These are phyloP conservation scores for Podaxis sp. DNA, from an alignment of 768 basidiomycete genomes.

Conservation along the genomic window DNA sequence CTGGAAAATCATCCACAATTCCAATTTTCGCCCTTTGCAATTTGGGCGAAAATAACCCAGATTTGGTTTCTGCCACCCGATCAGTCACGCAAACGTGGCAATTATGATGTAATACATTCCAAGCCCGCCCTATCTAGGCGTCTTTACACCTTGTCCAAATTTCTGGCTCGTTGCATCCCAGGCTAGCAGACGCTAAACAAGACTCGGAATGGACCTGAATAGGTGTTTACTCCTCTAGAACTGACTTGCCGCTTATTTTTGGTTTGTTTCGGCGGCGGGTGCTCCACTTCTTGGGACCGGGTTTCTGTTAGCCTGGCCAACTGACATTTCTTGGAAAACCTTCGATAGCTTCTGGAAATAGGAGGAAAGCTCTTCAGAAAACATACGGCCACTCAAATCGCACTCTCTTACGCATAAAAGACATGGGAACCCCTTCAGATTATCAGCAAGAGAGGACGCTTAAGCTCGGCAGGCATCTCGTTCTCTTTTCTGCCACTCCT, in stretches of 20 bases:
- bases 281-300: background rate
- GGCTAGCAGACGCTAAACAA: background rate
- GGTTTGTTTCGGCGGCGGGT: background rate
- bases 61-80: background rate
- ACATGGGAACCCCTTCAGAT: background rate
- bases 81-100: background rate
- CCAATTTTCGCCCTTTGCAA: background rate
- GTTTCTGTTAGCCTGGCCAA: background rate
- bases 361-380: background rate
- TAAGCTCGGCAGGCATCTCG: background rate
- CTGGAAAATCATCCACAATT: constrained; percentile 8
- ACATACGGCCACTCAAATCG: background rate
- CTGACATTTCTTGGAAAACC: background rate
- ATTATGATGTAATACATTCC: background rate
- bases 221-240: background rate
- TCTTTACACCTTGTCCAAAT: too few relatives aligned
- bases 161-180: background rate
- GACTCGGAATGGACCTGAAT: background rate
- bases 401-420: background rate
- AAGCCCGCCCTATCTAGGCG: background rate
- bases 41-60: background rate
- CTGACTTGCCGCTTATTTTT: background rate
- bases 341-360: background rate
- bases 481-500: background rate
- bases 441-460: background rate